Evolutionary conservation across 345 rosid genomes (phyloP), one percentile per base, ranked within the genome.

Genomic region (Salix exigua): DNA sequence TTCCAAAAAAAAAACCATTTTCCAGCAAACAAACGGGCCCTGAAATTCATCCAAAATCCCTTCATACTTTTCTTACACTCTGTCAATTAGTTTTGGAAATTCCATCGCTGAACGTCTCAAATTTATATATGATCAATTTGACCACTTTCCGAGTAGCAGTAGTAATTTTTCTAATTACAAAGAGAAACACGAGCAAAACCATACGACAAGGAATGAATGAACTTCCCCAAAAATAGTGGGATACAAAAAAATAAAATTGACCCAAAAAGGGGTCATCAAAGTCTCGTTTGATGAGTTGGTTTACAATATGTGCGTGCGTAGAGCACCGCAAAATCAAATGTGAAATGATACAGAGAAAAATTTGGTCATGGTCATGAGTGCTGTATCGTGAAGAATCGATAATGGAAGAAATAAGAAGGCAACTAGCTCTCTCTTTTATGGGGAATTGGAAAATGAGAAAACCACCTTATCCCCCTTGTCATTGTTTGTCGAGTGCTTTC

Each of bases 401-500:
- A 35, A 80, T 40, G 42, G 58, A 64, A 42, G 77, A 70, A 77
- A 38, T 12, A 55, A 19, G 33, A 50, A 28, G 67, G 8, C 68
- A 33, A 33, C 37, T 51, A 30, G 58, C 13, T 42, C 3, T 11
- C 14, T 71, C 30, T 23, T 74, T 44, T 77, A 50, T 40, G 44
- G 84, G 76, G 77, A 74, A 66, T 25, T 68, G 75, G 74, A 77
- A 75, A 73, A 40, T 44, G 63, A 8, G 71, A 35, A 69, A 53
- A 69, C 61, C 40, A 61, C 78, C 78, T 79, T 72, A 79, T 79
- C 85, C 1, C 38, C 30, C 70, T 74, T 70, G 83, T 77, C 78
- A 23, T 63, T 72, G 74, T 69, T 72, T 85, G 78, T 78, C 88
- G 73, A 12, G 66, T 82, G 81, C 86, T 85, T 85, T 82, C 86